Evolutionary conservation across 2,329 filamentous ascomycete genomes (phyloP).

Genomic region (Sporothrix euskadiensis): DNA sequence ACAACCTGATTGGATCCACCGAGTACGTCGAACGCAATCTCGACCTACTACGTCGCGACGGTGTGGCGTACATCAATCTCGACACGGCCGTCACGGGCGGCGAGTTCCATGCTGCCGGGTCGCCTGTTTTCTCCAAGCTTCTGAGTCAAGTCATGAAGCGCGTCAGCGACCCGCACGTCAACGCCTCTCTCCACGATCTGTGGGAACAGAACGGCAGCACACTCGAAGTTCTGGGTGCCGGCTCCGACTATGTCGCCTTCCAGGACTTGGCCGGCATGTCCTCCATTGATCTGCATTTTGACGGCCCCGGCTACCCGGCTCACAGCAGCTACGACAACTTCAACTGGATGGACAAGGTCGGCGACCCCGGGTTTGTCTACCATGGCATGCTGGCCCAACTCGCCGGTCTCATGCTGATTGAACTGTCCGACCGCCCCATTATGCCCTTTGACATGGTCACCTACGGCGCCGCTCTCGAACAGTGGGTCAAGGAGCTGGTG

Average conservation of each 20-base stretch:
- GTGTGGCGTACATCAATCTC: constrained; percentile 87
- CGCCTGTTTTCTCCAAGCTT: constrained; percentile 73
- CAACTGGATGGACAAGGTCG: constrained; percentile 76
- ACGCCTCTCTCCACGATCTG: constrained; percentile 69
- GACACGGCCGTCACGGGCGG: constrained; percentile 76
- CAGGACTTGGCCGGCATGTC: constrained; percentile 88
- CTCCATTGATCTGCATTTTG: constrained; percentile 81
- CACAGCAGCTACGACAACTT: constrained; percentile 89
- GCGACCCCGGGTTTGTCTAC: constrained; percentile 80
- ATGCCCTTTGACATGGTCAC: constrained; percentile 76
- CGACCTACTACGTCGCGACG: constrained; percentile 69
- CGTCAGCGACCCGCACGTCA: constrained; percentile 69
- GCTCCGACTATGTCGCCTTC: constrained; percentile 85
- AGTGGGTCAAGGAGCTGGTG: constrained; percentile 53
- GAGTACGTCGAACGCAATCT: constrained; percentile 90
- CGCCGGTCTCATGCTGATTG: constrained; percentile 77
- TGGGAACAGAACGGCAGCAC: constrained; percentile 68
- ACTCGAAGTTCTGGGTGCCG: constrained; percentile 69
- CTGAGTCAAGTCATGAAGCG: constrained; percentile 73
- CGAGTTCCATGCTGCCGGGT: constrained; percentile 75
- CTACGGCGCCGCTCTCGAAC: constrained; percentile 68
- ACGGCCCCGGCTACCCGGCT: constrained; percentile 51
- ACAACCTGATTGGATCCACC: constrained; percentile 90
- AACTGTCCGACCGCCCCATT: constrained; percentile 78
- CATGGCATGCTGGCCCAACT: constrained; percentile 79